A percentile compares a stretch with the other conserved stretches of the same genome.
Conservation (phyloP, 306 rosid species). For the Rosa lucieae region DNA sequence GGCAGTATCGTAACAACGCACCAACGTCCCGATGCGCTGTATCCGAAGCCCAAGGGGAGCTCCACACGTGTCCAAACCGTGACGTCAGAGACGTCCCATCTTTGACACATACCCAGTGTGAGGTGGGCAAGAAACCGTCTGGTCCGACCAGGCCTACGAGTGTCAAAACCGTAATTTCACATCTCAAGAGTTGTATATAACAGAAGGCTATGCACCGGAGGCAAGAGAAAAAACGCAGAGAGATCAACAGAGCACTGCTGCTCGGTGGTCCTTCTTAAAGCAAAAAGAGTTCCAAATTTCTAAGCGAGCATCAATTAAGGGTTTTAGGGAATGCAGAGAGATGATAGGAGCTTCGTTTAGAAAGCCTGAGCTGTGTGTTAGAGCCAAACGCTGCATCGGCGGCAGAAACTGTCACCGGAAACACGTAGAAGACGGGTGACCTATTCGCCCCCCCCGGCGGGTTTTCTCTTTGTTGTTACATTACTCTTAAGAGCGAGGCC, state of each 20-base stretch:
- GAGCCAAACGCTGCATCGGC: constrained; percentile 44
- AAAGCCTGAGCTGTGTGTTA: constrained; percentile 37
- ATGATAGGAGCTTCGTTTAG: constrained; percentile 51
- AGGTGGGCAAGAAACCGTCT: background rate
- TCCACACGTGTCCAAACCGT: background rate
- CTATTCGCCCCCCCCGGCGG: background rate
- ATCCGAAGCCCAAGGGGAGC: background rate
- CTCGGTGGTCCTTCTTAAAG: background rate
- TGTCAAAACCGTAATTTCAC: background rate
- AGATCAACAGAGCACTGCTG: background rate
- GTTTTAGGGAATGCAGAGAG: constrained; percentile 78
- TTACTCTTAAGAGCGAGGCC: background rate
- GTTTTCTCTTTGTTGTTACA: background rate
- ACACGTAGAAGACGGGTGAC: constrained; percentile 98
- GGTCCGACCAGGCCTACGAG: background rate
- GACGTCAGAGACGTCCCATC: background rate
- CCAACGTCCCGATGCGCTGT: background rate
- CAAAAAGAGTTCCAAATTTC: too few relatives aligned
- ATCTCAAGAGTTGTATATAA: background rate
- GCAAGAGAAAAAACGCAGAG: background rate
- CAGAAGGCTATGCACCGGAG: background rate
- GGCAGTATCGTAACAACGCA: background rate
- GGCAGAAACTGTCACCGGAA: constrained; percentile 94
- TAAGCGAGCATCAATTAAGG: background rate
- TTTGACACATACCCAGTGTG: background rate